Percentiles rank a stretch among this genome's conserved stretches.
Evolutionary conservation across 768 basidiomycete species (phyloP).

Genomic region (Collybiopsis luxurians): DNA sequence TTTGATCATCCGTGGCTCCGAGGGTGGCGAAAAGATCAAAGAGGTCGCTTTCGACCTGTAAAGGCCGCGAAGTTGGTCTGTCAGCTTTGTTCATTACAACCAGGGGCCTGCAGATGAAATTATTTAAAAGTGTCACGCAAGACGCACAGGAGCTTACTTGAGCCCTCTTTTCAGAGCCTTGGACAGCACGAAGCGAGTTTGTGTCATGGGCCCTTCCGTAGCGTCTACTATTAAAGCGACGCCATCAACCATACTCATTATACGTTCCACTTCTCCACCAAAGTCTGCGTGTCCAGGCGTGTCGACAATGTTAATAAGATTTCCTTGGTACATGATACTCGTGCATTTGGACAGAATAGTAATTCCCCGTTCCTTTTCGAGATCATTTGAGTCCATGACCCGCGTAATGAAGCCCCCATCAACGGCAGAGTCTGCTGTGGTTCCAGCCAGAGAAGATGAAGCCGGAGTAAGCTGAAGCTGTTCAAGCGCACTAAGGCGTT

Average conservation of each 20-base stretch:
- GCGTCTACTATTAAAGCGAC: conserved; percentile 60
- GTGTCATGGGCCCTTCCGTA: conserved; percentile 61
- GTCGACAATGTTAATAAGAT: conserved; percentile 57
- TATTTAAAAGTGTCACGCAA: background rate
- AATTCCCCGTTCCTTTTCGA: conserved; percentile 58
- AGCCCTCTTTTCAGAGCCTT: conserved; percentile 44
- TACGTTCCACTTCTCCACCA: conserved; percentile 60
- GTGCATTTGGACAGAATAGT: conserved; percentile 62
- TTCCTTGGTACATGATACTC: conserved; percentile 45
- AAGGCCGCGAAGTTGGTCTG: conserved; percentile 38
- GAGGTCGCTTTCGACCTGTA: conserved; percentile 47
- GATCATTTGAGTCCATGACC: conserved; percentile 49
- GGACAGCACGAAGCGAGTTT: conserved; percentile 50
- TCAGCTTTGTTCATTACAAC: conserved; percentile 54
- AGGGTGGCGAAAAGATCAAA: conserved; percentile 51
- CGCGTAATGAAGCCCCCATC: conserved; percentile 40
- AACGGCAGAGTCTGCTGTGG: conserved; percentile 30
- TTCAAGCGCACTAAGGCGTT: conserved; percentile 34
- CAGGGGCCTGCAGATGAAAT: conserved; percentile 29
- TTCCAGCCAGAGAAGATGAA: conserved; percentile 22
- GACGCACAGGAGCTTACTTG: conserved; percentile 23
- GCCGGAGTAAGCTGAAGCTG: conserved; percentile 32
- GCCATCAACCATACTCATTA: conserved; percentile 60
- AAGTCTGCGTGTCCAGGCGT: conserved; percentile 65
- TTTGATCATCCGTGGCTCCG: conserved; percentile 49